Percentiles rank a stretch among this genome's conserved stretches.
phyloP scores from a whole-genome alignment of 2,329 filamentous ascomycete genomes.

The Huntiella savannae region DNA sequence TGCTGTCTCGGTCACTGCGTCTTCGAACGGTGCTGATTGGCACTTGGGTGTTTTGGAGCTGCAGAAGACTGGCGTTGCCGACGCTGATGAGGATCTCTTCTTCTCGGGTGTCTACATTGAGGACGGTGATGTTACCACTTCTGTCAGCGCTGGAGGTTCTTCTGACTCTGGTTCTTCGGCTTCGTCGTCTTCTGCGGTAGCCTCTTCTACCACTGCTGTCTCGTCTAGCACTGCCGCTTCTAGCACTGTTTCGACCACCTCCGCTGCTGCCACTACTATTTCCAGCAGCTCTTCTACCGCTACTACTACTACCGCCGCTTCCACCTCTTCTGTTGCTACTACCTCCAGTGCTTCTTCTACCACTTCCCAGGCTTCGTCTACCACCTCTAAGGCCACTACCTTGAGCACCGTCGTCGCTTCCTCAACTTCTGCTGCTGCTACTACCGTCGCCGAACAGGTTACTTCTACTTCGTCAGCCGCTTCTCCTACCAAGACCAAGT shows the following conservation, averaged over 20 bases:
- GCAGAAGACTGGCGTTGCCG: slow-evolving; percentile 34
- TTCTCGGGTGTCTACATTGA: slow-evolving; percentile 57
- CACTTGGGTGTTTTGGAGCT: slow-evolving; percentile 52
- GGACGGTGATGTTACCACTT: slow-evolving; percentile 19
- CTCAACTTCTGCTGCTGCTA: neutral
- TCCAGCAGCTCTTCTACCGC: neutral
- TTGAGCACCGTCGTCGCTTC: slow-evolving; percentile 3
- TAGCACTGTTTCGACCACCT: neutral
- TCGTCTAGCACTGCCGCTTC: neutral
- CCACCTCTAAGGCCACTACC: slow-evolving; percentile 2
- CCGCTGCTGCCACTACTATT: neutral
- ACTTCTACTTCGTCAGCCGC: neutral
- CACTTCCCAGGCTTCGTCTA: neutral
- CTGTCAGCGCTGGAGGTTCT: slow-evolving; percentile 11
- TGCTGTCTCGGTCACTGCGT: slow-evolving; percentile 39
- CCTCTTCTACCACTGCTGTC: neutral
- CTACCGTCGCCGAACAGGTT: slow-evolving; percentile 1
- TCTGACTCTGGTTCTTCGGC: neutral
- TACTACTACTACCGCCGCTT: neutral
- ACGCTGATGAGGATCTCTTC: slow-evolving; percentile 45
- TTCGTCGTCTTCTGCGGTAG: neutral
- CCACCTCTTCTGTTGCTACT: neutral
- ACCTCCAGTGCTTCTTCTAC: neutral
- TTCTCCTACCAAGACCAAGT: neutral
- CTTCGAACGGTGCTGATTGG: slow-evolving; percentile 52